These are phyloP conservation scores for Chaetomium tenue DNA, from an alignment of 495 filamentous ascomycete genomes.

Conservation along the genomic window DNA sequence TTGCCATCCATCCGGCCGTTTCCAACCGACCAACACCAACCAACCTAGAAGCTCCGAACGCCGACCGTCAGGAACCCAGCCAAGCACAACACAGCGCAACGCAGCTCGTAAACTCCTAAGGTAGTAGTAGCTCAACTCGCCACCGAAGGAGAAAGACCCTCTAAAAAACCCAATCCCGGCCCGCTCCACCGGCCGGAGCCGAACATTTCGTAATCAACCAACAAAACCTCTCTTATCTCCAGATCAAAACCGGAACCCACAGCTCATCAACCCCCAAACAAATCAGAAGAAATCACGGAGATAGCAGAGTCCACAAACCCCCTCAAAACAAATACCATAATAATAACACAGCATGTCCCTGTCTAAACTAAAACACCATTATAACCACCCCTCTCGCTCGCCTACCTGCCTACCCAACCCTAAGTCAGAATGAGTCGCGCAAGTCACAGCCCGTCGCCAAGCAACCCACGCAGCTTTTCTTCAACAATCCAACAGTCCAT, in stretches of 20 bases:
- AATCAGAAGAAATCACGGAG: no score
- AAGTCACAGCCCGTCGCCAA: no score
- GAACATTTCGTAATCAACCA: neutral
- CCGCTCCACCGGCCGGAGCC: slow-evolving; percentile 9
- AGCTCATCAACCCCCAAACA: no score
- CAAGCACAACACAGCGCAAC: neutral
- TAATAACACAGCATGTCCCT: no score
- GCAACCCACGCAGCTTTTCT: no score
- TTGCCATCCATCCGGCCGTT: neutral
- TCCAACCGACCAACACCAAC: neutral
- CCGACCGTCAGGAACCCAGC: neutral
- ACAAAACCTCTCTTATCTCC: slow-evolving; percentile 1
- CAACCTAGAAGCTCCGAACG: neutral
- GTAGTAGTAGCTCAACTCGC: neutral
- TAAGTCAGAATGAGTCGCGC: no score
- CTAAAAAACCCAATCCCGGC: neutral
- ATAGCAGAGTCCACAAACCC: no score
- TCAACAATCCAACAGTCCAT: no score
- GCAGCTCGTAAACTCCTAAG: neutral
- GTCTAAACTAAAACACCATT: no score
- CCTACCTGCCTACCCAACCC: no score
- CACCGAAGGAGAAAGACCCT: neutral
- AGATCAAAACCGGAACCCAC: neutral
- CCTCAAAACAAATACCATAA: no score
- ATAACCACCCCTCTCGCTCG: no score